Conservation (phyloP, 768 basidiomycete genomes). For the Solioccasus polychromus region DNA sequence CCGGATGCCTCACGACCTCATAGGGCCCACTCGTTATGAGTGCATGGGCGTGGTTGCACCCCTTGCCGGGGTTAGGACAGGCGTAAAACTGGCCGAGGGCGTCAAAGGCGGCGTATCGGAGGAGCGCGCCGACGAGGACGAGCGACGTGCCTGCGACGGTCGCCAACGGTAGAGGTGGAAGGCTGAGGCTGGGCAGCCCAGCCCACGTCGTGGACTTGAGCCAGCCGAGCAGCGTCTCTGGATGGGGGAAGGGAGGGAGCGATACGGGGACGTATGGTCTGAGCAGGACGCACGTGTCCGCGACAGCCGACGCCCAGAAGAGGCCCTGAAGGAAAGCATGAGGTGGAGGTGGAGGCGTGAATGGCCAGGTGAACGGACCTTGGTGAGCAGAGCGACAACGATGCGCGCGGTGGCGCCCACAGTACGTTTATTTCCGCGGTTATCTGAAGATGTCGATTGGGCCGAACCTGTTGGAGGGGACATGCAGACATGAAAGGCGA, state of each 20-base stretch:
- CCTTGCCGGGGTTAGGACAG: slow-evolving; percentile 10
- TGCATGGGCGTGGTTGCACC: slow-evolving; percentile 4
- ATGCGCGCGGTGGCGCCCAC: slow-evolving; percentile 7
- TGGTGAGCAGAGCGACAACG: slow-evolving; percentile 8
- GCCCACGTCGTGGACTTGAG: background rate
- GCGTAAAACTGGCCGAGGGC: slow-evolving; percentile 25
- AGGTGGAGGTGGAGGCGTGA: background rate
- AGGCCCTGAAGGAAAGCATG: slow-evolving; percentile 9
- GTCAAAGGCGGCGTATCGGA: slow-evolving; percentile 35
- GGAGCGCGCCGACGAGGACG: slow-evolving; percentile 38
- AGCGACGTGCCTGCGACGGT: slow-evolving; percentile 38
- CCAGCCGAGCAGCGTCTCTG: background rate
- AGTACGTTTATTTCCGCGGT: slow-evolving; percentile 26
- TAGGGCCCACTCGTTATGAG: slow-evolving; percentile 30
- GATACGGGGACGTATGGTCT: slow-evolving; percentile 3
- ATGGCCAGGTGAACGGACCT: slow-evolving; percentile 7
- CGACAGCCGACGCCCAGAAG: slow-evolving; percentile 14
- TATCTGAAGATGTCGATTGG: background rate
- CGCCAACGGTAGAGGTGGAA: background rate
- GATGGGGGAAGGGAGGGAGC: background rate
- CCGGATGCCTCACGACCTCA: slow-evolving; percentile 27
- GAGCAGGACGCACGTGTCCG: slow-evolving; percentile 8
- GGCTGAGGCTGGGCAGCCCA: background rate
- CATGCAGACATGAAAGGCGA: slow-evolving; percentile 42
- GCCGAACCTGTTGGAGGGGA: slow-evolving; percentile 36